Base-by-base conservation (phyloP, 192 early-diverging fungal genomes). In the Allomyces macrogynus region DNA sequence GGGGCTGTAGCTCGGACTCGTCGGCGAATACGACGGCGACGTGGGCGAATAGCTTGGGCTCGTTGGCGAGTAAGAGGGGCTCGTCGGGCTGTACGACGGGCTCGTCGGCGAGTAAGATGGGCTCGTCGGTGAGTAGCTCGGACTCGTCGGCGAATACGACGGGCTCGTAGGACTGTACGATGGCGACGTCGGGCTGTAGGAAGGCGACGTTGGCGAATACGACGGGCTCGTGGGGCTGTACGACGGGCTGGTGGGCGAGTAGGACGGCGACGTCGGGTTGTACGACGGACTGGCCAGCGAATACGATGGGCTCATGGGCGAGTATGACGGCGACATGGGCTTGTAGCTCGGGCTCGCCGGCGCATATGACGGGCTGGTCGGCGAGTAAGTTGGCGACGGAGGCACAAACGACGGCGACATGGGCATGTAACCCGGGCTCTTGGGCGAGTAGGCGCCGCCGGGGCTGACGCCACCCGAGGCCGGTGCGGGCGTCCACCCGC, bases 21-120 rank as follows among this genome's bases (percentile, higher is more conserved):
- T 86, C 24, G 91, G 90, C 10, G 78, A 80, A 70, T 92, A 93
- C 54, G 74, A 78, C 12, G 90, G 88, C 14, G 75, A 78, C 16
- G 89, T 89, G 0, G 90, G 88, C 0, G 67, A 67, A 61, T 83
- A 83, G 1, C 67, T 66, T 5, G 79, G 76, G 27, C 49, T 14
- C 49, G 32, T 40, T 8, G 32, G 16, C 49, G 49, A 57, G 16
- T 14, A 57, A 57, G 20, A 57, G 12, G 12, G 49, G 49, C 66
- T 70, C 4, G 74, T 74, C 44, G 75, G 74, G 27, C 63, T 66
- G 68, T 78, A 79, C 25, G 76, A 66, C 67, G 68, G 61, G 57
- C 23, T 11, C 64, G 66, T 68, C 25, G 63, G 54, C 43, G 16
- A 61, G 62, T 27, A 40, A 4, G 61, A 64, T 18, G 74, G 71